phyloP scores from a whole-genome alignment of 495 filamentous ascomycete species.

The Penicillium macrosclerotiorum region DNA sequence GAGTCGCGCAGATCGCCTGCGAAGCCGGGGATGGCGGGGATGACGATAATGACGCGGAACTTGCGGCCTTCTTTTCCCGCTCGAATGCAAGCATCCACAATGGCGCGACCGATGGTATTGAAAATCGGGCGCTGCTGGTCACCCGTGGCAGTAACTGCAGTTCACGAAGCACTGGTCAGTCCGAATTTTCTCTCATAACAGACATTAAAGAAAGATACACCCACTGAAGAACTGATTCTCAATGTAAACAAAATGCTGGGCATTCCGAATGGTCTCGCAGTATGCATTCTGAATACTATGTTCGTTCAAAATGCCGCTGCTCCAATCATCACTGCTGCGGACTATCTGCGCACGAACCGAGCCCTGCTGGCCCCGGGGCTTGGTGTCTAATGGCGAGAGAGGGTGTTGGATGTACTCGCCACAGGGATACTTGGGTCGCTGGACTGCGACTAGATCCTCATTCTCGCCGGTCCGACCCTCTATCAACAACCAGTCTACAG shows the following conservation, averaged over 20 bases:
- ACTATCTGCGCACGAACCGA: conserved; percentile 80
- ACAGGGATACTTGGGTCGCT: conserved; percentile 78
- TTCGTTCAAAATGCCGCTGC: conserved; percentile 86
- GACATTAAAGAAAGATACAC: conserved; percentile 12
- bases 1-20: conserved; percentile 83
- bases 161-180: neutral
- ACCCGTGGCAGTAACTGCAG: conserved; percentile 85
- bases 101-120: conserved; percentile 81
- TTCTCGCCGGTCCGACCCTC: conserved; percentile 75
- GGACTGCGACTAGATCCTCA: conserved; percentile 83
- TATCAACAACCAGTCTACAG: conserved; percentile 80
- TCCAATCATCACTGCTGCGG: conserved; percentile 88
- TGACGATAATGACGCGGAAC: conserved; percentile 85
- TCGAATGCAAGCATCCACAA: conserved; percentile 83
- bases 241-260: conserved; percentile 91
- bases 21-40: conserved; percentile 90
- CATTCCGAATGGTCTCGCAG: conserved; percentile 75
- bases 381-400: conserved; percentile 54
- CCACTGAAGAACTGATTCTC: conserved; percentile 95
- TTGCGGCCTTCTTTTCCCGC: conserved; percentile 83
- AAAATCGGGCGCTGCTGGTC: conserved; percentile 80
- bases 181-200: no score
- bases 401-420: conserved; percentile 87
- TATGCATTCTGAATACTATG: conserved; percentile 94
- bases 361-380: conserved; percentile 59